A percentile compares a stretch with the other conserved stretches of the same genome.
Evolutionary conservation across 1,139 yeast genomes (phyloP).

Genomic region (Lodderomyces pseudojiufengensis): DNA sequence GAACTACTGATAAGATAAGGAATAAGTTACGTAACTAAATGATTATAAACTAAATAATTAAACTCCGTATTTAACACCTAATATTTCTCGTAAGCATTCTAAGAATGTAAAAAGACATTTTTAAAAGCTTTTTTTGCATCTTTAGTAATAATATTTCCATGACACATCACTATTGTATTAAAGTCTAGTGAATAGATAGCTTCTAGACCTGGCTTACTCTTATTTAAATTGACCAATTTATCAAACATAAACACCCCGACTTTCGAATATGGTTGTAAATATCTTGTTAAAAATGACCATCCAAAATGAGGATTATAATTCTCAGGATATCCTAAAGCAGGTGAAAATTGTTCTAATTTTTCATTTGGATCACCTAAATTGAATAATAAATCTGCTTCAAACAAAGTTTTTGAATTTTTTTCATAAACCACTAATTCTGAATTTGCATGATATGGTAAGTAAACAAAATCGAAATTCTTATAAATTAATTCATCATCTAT

Average conservation of each 20-base stretch:
- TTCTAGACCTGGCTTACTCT: constrained; percentile 25
- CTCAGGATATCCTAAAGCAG: constrained; percentile 39
- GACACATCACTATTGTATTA: constrained; percentile 51
- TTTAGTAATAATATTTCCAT: constrained; percentile 51
- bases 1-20: too few relatives aligned
- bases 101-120: constrained; percentile 13
- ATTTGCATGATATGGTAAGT: constrained; percentile 50
- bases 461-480: constrained; percentile 50
- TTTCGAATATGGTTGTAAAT: constrained; percentile 35
- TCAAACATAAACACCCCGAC: constrained; percentile 33
- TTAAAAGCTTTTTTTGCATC: constrained; percentile 36
- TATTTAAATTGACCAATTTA: constrained; percentile 19
- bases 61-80: too few relatives aligned
- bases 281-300: constrained; percentile 32
- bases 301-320: constrained; percentile 41
- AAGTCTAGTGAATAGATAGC: constrained; percentile 45
- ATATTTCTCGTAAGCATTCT: too few relatives aligned
- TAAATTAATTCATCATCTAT: constrained; percentile 25
- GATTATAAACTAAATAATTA: too few relatives aligned
- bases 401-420: constrained; percentile 40
- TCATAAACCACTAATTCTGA: constrained; percentile 54
- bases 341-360: constrained; percentile 32
- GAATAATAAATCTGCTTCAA: constrained; percentile 57
- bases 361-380: constrained; percentile 34
- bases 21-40: too few relatives aligned